These are phyloP conservation scores for Rhynchosporium agropyri DNA, from an alignment of 2,329 filamentous ascomycete species.

Conservation along the genomic window DNA sequence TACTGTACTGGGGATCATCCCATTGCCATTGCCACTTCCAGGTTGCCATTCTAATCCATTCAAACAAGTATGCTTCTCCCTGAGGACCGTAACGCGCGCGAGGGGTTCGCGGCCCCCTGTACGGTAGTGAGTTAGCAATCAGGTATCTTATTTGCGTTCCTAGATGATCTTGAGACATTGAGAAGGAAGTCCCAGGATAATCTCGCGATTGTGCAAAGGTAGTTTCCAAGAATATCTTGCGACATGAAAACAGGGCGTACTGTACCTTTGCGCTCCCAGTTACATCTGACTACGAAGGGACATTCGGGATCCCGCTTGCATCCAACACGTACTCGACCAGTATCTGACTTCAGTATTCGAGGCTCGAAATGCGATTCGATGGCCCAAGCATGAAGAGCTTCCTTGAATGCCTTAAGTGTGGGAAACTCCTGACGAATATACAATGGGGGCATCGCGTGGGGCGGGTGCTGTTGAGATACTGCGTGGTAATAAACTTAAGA, in stretches of 20 bases:
- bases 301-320: conserved; percentile 42
- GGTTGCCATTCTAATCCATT: conserved; percentile 36
- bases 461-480: conserved; percentile 7
- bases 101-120: conserved; percentile 35
- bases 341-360: conserved; percentile 42
- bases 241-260: no score
- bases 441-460: conserved; percentile 38
- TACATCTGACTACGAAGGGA: conserved; percentile 42
- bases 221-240: no score
- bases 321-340: conserved; percentile 42
- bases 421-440: conserved; percentile 42
- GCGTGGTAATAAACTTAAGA: background rate
- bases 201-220: no score
- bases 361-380: conserved; percentile 44
- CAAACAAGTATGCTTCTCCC: conserved; percentile 41
- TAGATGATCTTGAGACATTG: no score
- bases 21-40: conserved; percentile 15
- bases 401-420: conserved; percentile 42
- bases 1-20: conserved; percentile 13
- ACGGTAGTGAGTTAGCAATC: no score
- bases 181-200: no score
- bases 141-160: no score
- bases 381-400: conserved; percentile 42
- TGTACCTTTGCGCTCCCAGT: conserved; percentile 40
- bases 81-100: conserved; percentile 40